phyloP scores from a whole-genome alignment of 1,284 basidiomycete genomes.

The Naganishia liquefaciens region DNA sequence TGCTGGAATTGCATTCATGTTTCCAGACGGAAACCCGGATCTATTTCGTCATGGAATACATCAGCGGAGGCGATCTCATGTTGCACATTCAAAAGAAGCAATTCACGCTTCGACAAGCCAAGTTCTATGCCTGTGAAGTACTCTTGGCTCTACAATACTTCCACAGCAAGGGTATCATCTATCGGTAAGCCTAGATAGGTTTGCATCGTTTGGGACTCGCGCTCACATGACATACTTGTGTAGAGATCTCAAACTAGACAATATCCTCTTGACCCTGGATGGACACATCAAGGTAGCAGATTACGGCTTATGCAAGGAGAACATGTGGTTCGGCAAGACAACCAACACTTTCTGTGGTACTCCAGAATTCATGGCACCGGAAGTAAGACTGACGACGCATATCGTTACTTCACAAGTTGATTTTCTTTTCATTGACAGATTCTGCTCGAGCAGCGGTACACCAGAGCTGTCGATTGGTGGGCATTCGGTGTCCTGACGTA shows the following conservation, averaged over 20 bases:
- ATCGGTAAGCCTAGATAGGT: constrained; percentile 63
- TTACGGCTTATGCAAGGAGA: constrained; percentile 98
- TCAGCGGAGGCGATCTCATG: constrained; percentile 78
- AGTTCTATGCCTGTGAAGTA: constrained; percentile 99
- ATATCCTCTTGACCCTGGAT: constrained; percentile 93
- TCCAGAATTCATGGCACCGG: constrained; percentile 99
- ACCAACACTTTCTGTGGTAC: constrained; percentile 99
- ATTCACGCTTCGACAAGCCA: constrained; percentile 79
- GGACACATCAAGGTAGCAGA: constrained; percentile 99
- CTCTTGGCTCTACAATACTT: constrained; percentile 96
- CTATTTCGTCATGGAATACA: constrained; percentile 79
- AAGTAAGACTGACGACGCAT: constrained; percentile 60
- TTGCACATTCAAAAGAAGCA: constrained; percentile 78
- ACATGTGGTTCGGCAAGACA: constrained; percentile 97
- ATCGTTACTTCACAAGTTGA: constrained; percentile 4
- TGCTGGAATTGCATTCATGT: constrained; percentile 95
- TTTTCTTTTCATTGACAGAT: constrained; percentile 62
- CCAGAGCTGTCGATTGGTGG: constrained; percentile 99
- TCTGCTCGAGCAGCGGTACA: constrained; percentile 95
- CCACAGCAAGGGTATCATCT: constrained; percentile 95
- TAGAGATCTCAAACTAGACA: constrained; percentile 96
- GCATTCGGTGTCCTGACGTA: constrained; percentile 98
- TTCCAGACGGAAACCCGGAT: constrained; percentile 99
- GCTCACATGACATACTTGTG: neutral
- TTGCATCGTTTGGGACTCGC: neutral